Evolutionary conservation across 371 early-diverging fungal species (phyloP), one percentile per base, ranked within the genome.

Genomic region (Lichtheimia hyalospora): DNA sequence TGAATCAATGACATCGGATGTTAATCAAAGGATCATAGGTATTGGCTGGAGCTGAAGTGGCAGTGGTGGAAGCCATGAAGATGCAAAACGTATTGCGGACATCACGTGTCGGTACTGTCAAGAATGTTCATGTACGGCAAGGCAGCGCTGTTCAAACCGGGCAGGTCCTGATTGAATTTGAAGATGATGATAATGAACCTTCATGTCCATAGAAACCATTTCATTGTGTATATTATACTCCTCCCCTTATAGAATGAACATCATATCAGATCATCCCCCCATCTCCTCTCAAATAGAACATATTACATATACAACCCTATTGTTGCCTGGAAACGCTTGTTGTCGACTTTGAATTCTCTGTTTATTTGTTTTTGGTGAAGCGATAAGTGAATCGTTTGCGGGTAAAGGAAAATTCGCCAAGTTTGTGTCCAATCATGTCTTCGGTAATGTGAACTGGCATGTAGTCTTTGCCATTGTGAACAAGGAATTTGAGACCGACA

Each of bases 11-110:
- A 6, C 21, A 53, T 39, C 5, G 13, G 46, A 15, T 46, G 2
- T 25, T 25, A n/a, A 28, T 54, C 8, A 54, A 53, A 54, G 13
- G 14, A n/a, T n/a, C 50, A 20, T 54, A 74, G 68, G 89, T 96
- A 3, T 79, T 85, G 3, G 89, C 94, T 72, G 98, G 98, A 1
- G 75, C 78, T 4, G 95, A 94, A 64, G 69, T 98, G 8, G 92
- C 90, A 0, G 90, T 95, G 0, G 92, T 98, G 4, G 98, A 98
- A 75, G 98, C 98, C 23, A 98, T 98, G 98, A 98, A 98, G 80
- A 97, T 97, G 98, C 96, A 97, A 64, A 96, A 98, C 64, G 92
- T 96, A 6, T 69, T 98, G 49, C 82, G 91, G 3, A 88, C 96
- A 8, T 82, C 92, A 5, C 81, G 86, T 7, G 86, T 81, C 4